Percentiles rank a stretch among this genome's conserved stretches.
Evolutionary conservation across 768 basidiomycete species (phyloP).

Genomic region (Suillus ampliporus): DNA sequence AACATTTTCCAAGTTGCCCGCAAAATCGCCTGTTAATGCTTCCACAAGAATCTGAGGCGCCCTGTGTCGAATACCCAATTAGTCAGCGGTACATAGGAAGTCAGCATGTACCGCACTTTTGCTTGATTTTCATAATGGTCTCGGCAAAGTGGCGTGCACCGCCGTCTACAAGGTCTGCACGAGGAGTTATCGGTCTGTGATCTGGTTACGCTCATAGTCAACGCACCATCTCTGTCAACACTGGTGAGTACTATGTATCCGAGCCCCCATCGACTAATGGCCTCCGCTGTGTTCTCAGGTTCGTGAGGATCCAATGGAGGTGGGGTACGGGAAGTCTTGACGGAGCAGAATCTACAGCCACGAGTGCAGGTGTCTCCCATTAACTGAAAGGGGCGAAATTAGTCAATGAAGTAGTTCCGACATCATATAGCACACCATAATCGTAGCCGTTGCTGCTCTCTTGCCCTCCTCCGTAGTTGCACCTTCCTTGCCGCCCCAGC

Average conservation of each 20-base stretch:
- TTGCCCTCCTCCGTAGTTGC: constrained; percentile 72
- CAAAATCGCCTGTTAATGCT: constrained; percentile 95
- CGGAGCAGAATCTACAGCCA: constrained; percentile 96
- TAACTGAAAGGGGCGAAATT: constrained; percentile 54
- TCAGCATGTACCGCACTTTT: constrained; percentile 63
- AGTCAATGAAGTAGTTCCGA: constrained; percentile 7
- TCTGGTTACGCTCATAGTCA: not conserved
- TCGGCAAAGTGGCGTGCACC: constrained; percentile 95
- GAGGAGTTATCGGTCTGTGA: not conserved
- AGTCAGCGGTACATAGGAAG: not conserved
- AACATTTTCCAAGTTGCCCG: constrained; percentile 76
- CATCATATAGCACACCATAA: constrained; percentile 72
- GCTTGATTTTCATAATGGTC: constrained; percentile 93
- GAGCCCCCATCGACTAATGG: constrained; percentile 95
- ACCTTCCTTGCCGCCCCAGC: constrained; percentile 89
- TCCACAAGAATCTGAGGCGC: constrained; percentile 96
- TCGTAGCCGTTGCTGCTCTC: constrained; percentile 92
- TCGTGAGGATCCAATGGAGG: constrained; percentile 95
- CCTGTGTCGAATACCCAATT: constrained; percentile 45
- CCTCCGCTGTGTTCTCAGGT: constrained; percentile 98
- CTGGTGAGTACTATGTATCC: constrained; percentile 98
- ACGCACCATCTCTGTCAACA: constrained; percentile 93
- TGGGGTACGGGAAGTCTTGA: constrained; percentile 90
- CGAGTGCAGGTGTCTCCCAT: constrained; percentile 99
- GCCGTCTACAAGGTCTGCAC: constrained; percentile 85